Evolutionary conservation across 148 eudicot species (phyloP).

Genomic region (Camellia lanceoleosa): DNA sequence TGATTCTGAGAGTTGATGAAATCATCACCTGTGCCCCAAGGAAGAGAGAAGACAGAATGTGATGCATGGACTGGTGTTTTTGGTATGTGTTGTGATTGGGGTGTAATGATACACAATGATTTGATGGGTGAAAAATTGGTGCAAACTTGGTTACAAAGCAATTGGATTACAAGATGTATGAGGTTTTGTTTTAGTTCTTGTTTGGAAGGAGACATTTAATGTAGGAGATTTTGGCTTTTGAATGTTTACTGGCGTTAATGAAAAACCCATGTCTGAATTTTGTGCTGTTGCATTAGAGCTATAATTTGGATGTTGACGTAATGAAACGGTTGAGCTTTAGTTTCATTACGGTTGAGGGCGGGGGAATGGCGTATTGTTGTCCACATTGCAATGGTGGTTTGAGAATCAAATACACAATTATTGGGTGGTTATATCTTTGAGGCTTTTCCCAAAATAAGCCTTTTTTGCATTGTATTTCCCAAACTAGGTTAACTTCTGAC

Average conservation of each 20-base stretch:
- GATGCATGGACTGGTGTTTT: conserved; percentile 4
- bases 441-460: too few relatives aligned
- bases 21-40: conserved; percentile 96
- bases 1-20: conserved; percentile 92
- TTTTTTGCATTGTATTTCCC: too few relatives aligned
- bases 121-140: background rate
- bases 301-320: too few relatives aligned
- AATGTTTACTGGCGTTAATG: background rate
- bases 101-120: background rate
- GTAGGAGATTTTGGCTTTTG: background rate
- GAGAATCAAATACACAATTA: too few relatives aligned
- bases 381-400: too few relatives aligned
- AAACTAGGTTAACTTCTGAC: too few relatives aligned
- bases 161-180: background rate
- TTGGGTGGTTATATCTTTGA: too few relatives aligned
- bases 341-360: too few relatives aligned
- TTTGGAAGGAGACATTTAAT: background rate
- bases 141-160: background rate
- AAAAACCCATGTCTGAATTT: background rate
- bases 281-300: background rate
- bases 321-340: too few relatives aligned
- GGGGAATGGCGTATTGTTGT: too few relatives aligned
- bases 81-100: background rate
- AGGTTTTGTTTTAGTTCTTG: background rate
- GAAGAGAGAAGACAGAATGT: conserved; percentile 90